Percentiles rank a stretch among this genome's conserved stretches.
Conservation (phyloP, 1,284 basidiomycete genomes). For the Microbotryum silenes-acaulis region DNA sequence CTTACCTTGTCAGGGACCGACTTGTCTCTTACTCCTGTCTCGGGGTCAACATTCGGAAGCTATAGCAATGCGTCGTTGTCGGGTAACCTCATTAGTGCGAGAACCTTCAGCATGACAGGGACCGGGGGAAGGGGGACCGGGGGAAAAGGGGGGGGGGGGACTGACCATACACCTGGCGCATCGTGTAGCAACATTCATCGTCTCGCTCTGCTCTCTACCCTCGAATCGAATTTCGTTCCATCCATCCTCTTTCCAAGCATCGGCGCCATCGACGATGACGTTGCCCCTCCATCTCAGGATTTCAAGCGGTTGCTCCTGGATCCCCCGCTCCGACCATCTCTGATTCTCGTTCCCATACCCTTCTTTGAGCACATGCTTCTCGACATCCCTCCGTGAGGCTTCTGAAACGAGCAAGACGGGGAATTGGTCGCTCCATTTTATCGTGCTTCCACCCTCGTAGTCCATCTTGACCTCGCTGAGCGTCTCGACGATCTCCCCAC, state of each 20-base stretch:
- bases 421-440: background rate
- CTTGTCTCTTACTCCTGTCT: slow-evolving; percentile 13
- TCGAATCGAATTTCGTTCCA: slow-evolving; percentile 18
- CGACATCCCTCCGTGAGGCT: background rate
- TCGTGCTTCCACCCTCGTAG: slow-evolving; percentile 3
- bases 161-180: slow-evolving; percentile 15
- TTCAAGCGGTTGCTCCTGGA: slow-evolving; percentile 3
- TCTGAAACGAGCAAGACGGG: background rate
- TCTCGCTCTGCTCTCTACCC: slow-evolving; percentile 7
- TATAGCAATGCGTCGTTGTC: background rate
- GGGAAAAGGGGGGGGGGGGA: no score
- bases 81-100: no score
- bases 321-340: background rate
- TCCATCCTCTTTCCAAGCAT: slow-evolving; percentile 17
- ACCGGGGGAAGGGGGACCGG: no score
- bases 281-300: slow-evolving; percentile 15
- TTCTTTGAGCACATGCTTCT: background rate
- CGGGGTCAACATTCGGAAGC: slow-evolving; percentile 20
- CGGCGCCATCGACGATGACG: slow-evolving; percentile 10
- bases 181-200: slow-evolving; percentile 2
- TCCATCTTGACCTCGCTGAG: background rate
- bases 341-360: background rate
- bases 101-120: no score
- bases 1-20: slow-evolving; percentile 19
- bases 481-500: background rate